These are phyloP conservation scores for Macrophomina tecta DNA, from an alignment of 2,329 filamentous ascomycete genomes.

Conservation along the genomic window DNA sequence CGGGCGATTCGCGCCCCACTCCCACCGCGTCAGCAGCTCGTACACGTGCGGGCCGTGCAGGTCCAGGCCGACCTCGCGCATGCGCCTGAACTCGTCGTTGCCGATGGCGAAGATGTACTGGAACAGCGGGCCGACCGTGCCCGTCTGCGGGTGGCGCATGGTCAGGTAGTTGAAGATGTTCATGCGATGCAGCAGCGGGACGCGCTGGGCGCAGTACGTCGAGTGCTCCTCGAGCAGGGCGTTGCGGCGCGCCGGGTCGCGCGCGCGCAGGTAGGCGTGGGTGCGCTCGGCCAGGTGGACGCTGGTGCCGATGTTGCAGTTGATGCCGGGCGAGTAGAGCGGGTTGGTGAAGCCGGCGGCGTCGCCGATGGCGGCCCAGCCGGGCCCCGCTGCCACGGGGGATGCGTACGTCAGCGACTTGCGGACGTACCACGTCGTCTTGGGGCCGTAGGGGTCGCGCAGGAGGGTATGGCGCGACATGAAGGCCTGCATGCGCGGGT, in stretches of 20 bases:
- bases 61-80: background rate
- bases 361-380: slow-evolving; percentile 10
- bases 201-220: background rate
- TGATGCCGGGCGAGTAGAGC: slow-evolving; percentile 7
- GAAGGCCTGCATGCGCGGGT: slow-evolving; percentile 2
- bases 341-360: background rate
- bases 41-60: background rate
- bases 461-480: background rate
- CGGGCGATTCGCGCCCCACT: background rate
- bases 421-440: slow-evolving; percentile 2
- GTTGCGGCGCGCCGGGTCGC: background rate
- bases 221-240: background rate
- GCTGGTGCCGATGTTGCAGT: slow-evolving; percentile 4
- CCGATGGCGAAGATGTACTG: background rate
- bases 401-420: background rate
- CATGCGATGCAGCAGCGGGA: background rate
- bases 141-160: background rate
- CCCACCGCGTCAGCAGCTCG: background rate
- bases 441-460: background rate
- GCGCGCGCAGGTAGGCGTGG: background rate
- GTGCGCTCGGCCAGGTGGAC: background rate
- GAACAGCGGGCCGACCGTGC: background rate
- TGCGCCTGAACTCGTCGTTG: background rate
- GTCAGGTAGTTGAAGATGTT: background rate
- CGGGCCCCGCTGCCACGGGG: background rate